Base-by-base conservation (phyloP, 2,329 filamentous ascomycete species). In the Pseudocercospora vitis region DNA sequence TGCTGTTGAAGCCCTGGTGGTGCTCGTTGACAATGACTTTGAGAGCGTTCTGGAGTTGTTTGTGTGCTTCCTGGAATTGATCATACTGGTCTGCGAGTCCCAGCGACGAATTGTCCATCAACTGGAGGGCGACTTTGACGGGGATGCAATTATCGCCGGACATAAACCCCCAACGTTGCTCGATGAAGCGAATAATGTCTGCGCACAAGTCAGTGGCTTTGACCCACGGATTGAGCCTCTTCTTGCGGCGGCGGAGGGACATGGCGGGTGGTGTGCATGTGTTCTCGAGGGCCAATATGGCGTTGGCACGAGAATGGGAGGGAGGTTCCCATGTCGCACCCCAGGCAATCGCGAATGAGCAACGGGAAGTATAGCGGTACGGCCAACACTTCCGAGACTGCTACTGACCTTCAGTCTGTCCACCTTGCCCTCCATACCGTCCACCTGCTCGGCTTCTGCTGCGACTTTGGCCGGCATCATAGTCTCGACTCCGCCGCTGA, bases 1-100 rank as follows among this genome's bases (percentile, higher is more conserved):
- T 96, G 72, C 90, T 96, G 74, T 97, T 99, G 80, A 99, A 99
- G 42, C 94, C 95, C 72, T 99, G 94, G 68, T 99, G 92, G 69
- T 99, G 92, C 74, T 99, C 92, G 71, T 99, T 96, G 21, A 99
- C 94, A 64, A 99, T 96, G 28, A 86, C 85, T 72, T 96, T 96
- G 53, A 99, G 79, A 7, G 92, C 91, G 64, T 87, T 87, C 69
- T 99, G 91, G n/a, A 99, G 82, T 69, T 94, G 89, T 60, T 84
- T 79, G 70, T 96, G 89, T 42, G 89, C 91, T 61, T 87, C 79
- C 67, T 88, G 81, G 70, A 99, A 99, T 62, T 89, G 86, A 57
- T 81, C 81, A 70, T 96, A 92, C 65, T 95, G 89, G 70, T 91
- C 86, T 42, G 92, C 92, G 58, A 94, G 84, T 16, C 94, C 94